Evolutionary conservation across 805 yeast species (phyloP).

Genomic region (Schizosaccharomyces cryophilus): DNA sequence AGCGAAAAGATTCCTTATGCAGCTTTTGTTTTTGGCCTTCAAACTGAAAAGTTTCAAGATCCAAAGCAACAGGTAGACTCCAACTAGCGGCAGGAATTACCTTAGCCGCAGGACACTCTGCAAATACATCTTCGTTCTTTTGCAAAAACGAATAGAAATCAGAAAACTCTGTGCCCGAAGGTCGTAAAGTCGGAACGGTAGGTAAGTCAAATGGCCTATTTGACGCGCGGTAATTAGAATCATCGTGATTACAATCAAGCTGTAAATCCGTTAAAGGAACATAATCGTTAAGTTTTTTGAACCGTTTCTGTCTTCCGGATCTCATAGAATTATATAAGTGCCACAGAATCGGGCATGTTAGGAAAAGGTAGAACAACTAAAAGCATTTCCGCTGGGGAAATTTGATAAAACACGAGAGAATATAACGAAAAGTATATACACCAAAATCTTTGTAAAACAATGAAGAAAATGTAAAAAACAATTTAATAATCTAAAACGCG

Average conservation of each 20-base stretch:
- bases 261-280: neutral
- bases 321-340: neutral
- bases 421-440: neutral
- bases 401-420: neutral
- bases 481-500: neutral
- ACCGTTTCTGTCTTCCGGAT: neutral
- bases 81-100: constrained; percentile 33
- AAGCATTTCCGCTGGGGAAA: neutral
- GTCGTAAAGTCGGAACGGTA: neutral
- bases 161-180: neutral
- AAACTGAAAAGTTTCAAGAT: constrained; percentile 14
- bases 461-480: neutral
- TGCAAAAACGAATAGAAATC: neutral
- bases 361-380: neutral
- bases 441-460: neutral
- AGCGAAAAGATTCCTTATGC: neutral
- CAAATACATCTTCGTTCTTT: neutral
- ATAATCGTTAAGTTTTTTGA: neutral
- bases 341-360: neutral
- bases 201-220: neutral
- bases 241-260: neutral
- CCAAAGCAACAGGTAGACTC: constrained; percentile 17
- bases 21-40: constrained; percentile 13
- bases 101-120: constrained; percentile 48
- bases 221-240: neutral